Percentiles rank a stretch among this genome's conserved stretches.
These are phyloP conservation scores for Penicillium manginii DNA, from an alignment of 495 filamentous ascomycete species.

Conservation along the genomic window DNA sequence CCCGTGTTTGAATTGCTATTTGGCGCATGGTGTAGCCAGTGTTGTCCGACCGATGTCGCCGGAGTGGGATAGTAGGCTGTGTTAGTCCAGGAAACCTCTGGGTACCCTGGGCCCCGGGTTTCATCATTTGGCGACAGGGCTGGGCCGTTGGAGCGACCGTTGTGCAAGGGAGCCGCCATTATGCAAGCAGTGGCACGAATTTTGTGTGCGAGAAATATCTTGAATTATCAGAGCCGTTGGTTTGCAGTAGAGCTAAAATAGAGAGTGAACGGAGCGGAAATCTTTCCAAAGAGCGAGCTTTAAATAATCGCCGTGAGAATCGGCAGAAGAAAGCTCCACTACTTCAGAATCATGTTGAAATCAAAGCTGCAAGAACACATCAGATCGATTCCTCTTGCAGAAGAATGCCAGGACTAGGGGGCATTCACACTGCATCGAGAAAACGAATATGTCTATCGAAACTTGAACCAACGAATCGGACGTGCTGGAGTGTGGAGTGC, in stretches of 20 bases:
- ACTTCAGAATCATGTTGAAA: background rate
- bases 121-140: background rate
- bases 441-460: background rate
- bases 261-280: background rate
- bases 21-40: background rate
- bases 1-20: background rate
- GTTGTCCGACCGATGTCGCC: background rate
- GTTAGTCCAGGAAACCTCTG: background rate
- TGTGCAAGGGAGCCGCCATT: background rate
- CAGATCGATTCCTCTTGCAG: conserved; percentile 7
- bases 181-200: background rate
- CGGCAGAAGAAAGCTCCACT: background rate
- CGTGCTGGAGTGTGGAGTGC: background rate
- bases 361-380: background rate
- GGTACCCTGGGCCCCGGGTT: background rate
- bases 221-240: too few species aligned
- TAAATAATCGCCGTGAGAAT: background rate
- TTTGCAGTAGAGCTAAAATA: too few species aligned
- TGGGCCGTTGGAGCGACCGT: background rate
- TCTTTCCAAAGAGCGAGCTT: background rate
- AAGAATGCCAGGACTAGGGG: background rate
- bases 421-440: background rate
- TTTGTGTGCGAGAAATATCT: background rate
- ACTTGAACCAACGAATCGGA: background rate
- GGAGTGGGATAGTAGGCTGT: background rate